Conservation (phyloP, 2,329 filamentous ascomycete species). For the Fusarium sp. region DNA sequence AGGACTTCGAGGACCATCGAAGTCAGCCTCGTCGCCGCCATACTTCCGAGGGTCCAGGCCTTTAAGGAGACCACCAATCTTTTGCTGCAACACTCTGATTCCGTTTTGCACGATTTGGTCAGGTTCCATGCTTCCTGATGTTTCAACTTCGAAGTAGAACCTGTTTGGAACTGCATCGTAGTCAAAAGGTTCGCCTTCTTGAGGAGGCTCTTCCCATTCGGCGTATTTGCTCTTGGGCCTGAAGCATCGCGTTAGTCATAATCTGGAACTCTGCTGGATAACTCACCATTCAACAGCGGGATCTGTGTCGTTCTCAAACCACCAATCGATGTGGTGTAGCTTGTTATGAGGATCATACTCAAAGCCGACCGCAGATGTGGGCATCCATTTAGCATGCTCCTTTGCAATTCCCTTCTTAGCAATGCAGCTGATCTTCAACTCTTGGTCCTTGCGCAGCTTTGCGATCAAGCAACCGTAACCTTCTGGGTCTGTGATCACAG, state of each 20-base stretch:
- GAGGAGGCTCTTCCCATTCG: slow-evolving; percentile 80
- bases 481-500: slow-evolving; percentile 86
- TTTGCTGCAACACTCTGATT: slow-evolving; percentile 89
- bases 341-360: slow-evolving; percentile 99
- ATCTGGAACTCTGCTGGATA: neutral
- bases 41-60: slow-evolving; percentile 61
- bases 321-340: slow-evolving; percentile 89
- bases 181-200: slow-evolving; percentile 89
- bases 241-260: slow-evolving; percentile 18
- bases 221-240: slow-evolving; percentile 87
- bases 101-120: slow-evolving; percentile 90
- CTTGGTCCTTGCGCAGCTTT: slow-evolving; percentile 90
- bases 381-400: slow-evolving; percentile 98
- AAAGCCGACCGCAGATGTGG: slow-evolving; percentile 91
- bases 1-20: slow-evolving; percentile 75
- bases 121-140: slow-evolving; percentile 86
- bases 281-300: slow-evolving; percentile 85
- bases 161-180: slow-evolving; percentile 85
- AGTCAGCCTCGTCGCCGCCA: slow-evolving; percentile 69
- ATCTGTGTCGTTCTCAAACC: slow-evolving; percentile 85
- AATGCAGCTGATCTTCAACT: slow-evolving; percentile 89
- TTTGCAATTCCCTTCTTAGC: slow-evolving; percentile 99
- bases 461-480: slow-evolving; percentile 86
- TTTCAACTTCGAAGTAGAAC: slow-evolving; percentile 96
- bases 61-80: slow-evolving; percentile 83